phyloP scores from a whole-genome alignment of 2,329 filamentous ascomycete genomes.

The Calonectria crousiana region DNA sequence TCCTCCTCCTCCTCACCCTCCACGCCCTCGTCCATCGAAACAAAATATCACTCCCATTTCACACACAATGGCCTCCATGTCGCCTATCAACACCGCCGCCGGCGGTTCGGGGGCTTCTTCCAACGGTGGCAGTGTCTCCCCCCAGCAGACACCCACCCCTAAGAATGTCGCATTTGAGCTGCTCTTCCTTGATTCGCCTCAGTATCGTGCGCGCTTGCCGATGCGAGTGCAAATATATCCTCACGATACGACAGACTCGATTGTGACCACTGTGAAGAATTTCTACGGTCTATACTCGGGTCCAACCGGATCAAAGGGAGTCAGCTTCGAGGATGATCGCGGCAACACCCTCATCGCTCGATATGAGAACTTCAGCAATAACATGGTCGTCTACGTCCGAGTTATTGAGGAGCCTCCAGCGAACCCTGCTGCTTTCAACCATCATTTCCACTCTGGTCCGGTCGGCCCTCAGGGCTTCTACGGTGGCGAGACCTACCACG shows the following conservation, averaged over 20 bases:
- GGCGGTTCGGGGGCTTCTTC: slow-evolving; percentile 52
- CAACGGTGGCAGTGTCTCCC: slow-evolving; percentile 59
- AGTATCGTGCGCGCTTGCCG: slow-evolving; percentile 81
- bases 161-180: slow-evolving; percentile 87
- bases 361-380: slow-evolving; percentile 94
- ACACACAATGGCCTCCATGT: slow-evolving; percentile 60
- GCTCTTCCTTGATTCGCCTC: slow-evolving; percentile 75
- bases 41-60: slow-evolving; percentile 43
- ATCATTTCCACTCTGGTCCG: slow-evolving; percentile 64
- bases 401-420: slow-evolving; percentile 74
- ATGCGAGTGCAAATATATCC: slow-evolving; percentile 92
- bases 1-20: slow-evolving; percentile 33
- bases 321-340: slow-evolving; percentile 93
- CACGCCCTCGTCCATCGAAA: slow-evolving; percentile 40
- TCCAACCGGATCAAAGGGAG: slow-evolving; percentile 76
- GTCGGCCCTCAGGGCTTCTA: slow-evolving; percentile 64
- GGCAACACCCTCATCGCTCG: slow-evolving; percentile 93
- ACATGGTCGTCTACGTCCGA: slow-evolving; percentile 94
- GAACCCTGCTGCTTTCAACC: slow-evolving; percentile 60
- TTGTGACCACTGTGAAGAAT: slow-evolving; percentile 98
- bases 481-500: slow-evolving; percentile 65
- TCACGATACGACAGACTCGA: slow-evolving; percentile 96
- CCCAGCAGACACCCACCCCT: slow-evolving; percentile 62
- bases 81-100: slow-evolving; percentile 54
- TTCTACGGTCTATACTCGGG: slow-evolving; percentile 96